Percentiles rank a stretch among this genome's conserved stretches.
Conservation (phyloP, 306 rosid species). For the Ceratonia siliqua region DNA sequence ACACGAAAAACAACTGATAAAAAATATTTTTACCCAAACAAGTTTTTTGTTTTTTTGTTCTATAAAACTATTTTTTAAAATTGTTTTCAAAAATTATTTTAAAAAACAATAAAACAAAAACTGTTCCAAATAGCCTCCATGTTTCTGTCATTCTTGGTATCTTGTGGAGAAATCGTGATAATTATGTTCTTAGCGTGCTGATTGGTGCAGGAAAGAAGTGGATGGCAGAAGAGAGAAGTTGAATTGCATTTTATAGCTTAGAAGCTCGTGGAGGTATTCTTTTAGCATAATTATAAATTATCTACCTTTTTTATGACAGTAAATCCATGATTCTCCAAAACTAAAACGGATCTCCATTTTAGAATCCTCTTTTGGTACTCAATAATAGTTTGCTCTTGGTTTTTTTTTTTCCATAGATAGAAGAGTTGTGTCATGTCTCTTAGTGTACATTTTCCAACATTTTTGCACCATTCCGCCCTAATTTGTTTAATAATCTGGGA, state of each 20-base stretch:
- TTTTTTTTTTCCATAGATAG: background rate
- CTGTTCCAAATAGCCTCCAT: too few relatives aligned
- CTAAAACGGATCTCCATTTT: background rate
- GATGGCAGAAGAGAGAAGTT: slow-evolving; percentile 55
- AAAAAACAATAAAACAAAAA: too few relatives aligned
- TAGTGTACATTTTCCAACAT: slow-evolving; percentile 13
- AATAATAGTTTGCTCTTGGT: background rate
- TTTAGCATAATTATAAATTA: background rate
- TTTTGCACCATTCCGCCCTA: background rate
- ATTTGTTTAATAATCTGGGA: background rate
- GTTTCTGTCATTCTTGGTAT: slow-evolving; percentile 15
- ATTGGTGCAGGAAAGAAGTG: slow-evolving; percentile 65
- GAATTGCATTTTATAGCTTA: slow-evolving; percentile 41
- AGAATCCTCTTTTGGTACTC: slow-evolving; percentile 6
- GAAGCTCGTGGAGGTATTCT: slow-evolving; percentile 58
- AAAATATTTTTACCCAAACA: too few relatives aligned
- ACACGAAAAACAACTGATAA: too few relatives aligned
- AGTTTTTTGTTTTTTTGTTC: too few relatives aligned
- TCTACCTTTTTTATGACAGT: background rate
- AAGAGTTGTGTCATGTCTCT: background rate
- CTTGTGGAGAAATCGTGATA: slow-evolving; percentile 13
- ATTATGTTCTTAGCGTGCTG: slow-evolving; percentile 48
- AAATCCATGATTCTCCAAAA: background rate
- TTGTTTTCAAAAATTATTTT: too few relatives aligned
- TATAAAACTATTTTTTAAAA: too few relatives aligned